phyloP scores from a whole-genome alignment of 2,329 filamentous ascomycete species.

The Colletotrichum sp. region DNA sequence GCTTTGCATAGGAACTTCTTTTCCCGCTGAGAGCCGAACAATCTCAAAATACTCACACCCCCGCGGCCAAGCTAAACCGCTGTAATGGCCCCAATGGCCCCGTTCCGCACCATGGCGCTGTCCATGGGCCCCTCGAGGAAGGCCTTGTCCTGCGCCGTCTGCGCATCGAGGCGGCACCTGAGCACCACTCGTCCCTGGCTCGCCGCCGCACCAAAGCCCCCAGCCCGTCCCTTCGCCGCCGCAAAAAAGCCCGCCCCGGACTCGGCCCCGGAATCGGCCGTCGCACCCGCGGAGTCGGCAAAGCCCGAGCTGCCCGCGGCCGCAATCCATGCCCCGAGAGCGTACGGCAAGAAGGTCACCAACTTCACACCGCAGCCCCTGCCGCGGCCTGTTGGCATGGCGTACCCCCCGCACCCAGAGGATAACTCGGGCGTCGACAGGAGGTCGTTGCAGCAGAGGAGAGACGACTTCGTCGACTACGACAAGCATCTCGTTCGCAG shows the following conservation, averaged over 20 bases:
- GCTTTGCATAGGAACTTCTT: not conserved
- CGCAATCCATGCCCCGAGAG: constrained; percentile 63
- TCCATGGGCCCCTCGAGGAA: constrained; percentile 34
- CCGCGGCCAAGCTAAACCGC: not conserved
- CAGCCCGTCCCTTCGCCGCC: constrained; percentile 26
- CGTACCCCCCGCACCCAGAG: constrained; percentile 72
- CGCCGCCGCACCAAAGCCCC: constrained; percentile 32
- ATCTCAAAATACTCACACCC: not conserved
- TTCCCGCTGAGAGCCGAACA: not conserved
- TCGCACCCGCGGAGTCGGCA: constrained; percentile 30
- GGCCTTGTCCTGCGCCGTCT: constrained; percentile 50
- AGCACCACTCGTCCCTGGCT: constrained; percentile 45
- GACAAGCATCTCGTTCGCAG: constrained; percentile 82
- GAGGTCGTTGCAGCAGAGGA: constrained; percentile 70
- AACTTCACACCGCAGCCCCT: constrained; percentile 65
- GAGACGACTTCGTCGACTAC: constrained; percentile 83
- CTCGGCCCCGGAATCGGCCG: constrained; percentile 9
- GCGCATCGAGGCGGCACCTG: constrained; percentile 57
- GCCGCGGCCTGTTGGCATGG: constrained; percentile 81
- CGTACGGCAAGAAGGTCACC: constrained; percentile 60
- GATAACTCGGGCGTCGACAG: constrained; percentile 82
- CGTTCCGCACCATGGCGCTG: constrained; percentile 30
- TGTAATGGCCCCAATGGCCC: not conserved
- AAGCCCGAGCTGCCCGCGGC: constrained; percentile 45
- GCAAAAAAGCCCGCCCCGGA: constrained; percentile 29